Evolutionary conservation across 495 filamentous ascomycete genomes (phyloP), one percentile per base, ranked within the genome.

Genomic region (Aspergillus heteromorphus): DNA sequence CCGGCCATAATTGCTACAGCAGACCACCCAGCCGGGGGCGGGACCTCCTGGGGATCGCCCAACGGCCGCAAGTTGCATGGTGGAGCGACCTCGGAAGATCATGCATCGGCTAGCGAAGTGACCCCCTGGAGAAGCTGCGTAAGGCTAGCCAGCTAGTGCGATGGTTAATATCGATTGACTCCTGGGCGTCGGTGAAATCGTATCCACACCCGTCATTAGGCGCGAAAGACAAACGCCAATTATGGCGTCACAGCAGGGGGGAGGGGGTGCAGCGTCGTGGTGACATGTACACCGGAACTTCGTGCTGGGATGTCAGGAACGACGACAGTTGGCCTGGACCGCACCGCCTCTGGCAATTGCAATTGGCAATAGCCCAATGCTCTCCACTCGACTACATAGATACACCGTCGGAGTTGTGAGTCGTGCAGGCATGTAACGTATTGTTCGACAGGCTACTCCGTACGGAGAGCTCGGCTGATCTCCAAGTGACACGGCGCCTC

Each of bases 61-160:
- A 42, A 19, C 38, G 14, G 38, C 27, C 27, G 29, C 30, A 45
- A 29, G 17, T 9, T 40, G 21, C 23, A 9, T n/a, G 17, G 50
- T 19, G 42, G 51, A 53, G 43, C 51, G 31, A 20, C 19, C 17
- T 41, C 17, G n/a, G 51, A 42, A 53, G 51, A 53, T 53, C 40
- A 53, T 53, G 50, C 25, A 45, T 34, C 17, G 25, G 16, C 38
- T 27, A 30, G 16, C 11, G 6, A 30, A 18, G 16, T 11, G 23
- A 14, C 18, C 40, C 51, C 51, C 51, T 45, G 51, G 29, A 21
- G 18, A 38, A 38, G 29, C 51, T 42, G 27, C 51, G 51, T 53
- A 45, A 45, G 51, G 25, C 31, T 53, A 45, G 41, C 30, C 27
- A 45, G 30, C 30, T 52, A 52, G 50, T 34, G 25, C 45, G 45